Conservation (phyloP, 2,329 filamentous ascomycete species). For the Talaromyces sp. region DNA sequence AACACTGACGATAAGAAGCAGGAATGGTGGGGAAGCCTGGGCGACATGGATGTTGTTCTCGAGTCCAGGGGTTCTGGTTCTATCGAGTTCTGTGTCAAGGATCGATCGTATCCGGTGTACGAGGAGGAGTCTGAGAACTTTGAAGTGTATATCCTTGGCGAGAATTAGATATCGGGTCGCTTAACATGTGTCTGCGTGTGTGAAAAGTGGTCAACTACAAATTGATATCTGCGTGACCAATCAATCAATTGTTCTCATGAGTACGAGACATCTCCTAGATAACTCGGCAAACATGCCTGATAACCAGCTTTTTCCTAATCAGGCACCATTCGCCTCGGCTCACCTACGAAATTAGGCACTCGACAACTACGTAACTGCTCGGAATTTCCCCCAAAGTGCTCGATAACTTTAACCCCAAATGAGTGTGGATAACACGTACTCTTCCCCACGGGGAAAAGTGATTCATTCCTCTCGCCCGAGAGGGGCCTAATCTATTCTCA, state of each 20-base stretch:
- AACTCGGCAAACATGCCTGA: conserved; percentile 2
- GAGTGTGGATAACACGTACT: background rate
- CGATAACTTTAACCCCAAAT: background rate
- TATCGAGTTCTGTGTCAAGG: conserved; percentile 8
- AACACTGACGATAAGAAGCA: conserved; percentile 4
- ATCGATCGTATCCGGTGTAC: background rate
- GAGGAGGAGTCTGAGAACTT: background rate
- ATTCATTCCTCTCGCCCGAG: background rate
- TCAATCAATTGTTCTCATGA: background rate
- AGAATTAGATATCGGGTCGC: background rate
- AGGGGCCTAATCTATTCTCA: background rate
- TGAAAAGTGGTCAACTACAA: no score
- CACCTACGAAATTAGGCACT: no score
- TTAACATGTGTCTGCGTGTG: background rate
- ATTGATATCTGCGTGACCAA: background rate
- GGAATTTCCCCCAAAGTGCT: background rate
- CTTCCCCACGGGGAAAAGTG: conserved; percentile 4
- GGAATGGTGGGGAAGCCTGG: conserved; percentile 21
- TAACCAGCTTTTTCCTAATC: no score
- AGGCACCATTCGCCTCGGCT: background rate
- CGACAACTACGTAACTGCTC: background rate
- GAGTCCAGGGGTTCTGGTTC: conserved; percentile 10
- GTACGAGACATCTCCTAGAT: background rate
- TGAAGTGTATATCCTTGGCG: background rate
- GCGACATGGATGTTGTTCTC: conserved; percentile 20